These are phyloP conservation scores for Thuja plicata DNA, from an alignment of 83 land plant genomes.

Conservation along the genomic window DNA sequence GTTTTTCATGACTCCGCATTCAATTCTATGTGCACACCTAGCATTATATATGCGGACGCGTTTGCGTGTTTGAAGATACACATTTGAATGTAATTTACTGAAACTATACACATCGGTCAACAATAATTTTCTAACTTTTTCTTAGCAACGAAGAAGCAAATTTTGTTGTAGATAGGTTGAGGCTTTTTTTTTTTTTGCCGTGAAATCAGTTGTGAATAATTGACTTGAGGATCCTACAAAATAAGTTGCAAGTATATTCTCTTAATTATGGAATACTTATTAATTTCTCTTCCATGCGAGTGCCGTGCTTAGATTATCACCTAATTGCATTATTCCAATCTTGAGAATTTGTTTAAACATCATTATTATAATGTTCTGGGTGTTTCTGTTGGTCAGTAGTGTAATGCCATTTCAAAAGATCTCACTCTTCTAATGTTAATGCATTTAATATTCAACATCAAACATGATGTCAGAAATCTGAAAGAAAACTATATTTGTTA, in stretches of 20 bases:
- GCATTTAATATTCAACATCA: not conserved
- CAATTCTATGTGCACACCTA: not conserved
- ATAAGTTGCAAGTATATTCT: not conserved
- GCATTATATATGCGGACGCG: not conserved
- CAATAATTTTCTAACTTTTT: not conserved
- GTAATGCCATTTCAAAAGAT: not conserved
- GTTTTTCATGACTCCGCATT: not conserved
- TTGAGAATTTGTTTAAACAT: not conserved
- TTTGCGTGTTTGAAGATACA: not conserved
- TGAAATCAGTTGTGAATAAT: not conserved
- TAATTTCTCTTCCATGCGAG: not conserved
- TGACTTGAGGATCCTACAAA: not conserved
- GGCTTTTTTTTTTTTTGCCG: too few relatives aligned
- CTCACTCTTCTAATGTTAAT: not conserved
- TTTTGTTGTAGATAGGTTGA: too few relatives aligned
- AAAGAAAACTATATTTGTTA: not conserved
- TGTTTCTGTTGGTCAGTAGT: not conserved
- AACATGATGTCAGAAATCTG: not conserved
- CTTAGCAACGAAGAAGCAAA: not conserved
- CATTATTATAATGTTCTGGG: not conserved
- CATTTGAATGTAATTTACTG: not conserved
- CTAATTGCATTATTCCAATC: not conserved
- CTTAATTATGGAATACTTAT: not conserved
- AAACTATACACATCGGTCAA: not conserved
- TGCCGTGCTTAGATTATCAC: not conserved